Conservation (phyloP, 2,329 filamentous ascomycete genomes). For the Fusarium drepaniforme region DNA sequence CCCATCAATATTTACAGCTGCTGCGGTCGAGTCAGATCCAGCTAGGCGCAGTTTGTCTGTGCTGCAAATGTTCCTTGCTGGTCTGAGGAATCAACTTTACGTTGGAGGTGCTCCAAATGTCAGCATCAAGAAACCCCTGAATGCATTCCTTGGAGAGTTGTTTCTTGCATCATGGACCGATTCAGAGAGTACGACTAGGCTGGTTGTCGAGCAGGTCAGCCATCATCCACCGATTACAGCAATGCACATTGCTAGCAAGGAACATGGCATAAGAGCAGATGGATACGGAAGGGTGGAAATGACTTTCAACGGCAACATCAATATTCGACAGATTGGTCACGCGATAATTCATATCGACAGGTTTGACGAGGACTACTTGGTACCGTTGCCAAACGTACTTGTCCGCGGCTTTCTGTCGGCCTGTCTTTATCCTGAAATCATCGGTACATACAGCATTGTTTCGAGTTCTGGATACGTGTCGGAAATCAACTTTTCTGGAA, state of each 20-base stretch:
- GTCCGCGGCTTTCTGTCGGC: slow-evolving; percentile 62
- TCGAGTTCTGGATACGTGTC: slow-evolving; percentile 59
- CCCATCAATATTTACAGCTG: slow-evolving; percentile 60
- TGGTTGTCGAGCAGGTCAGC: slow-evolving; percentile 61
- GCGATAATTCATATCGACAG: slow-evolving; percentile 62
- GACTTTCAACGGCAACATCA: slow-evolving; percentile 62
- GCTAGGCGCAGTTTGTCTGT: slow-evolving; percentile 60
- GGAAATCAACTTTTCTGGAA: slow-evolving; percentile 61
- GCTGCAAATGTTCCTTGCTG: slow-evolving; percentile 60
- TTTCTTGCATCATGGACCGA: slow-evolving; percentile 59
- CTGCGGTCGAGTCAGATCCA: slow-evolving; percentile 57
- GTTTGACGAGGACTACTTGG: slow-evolving; percentile 61
- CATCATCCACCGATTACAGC: slow-evolving; percentile 67
- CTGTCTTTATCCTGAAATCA: slow-evolving; percentile 62
- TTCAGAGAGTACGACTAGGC: slow-evolving; percentile 42
- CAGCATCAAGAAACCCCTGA: slow-evolving; percentile 66
- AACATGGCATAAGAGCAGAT: slow-evolving; percentile 59
- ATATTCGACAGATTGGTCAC: slow-evolving; percentile 64
- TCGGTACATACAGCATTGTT: slow-evolving; percentile 58
- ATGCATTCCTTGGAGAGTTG: slow-evolving; percentile 65
- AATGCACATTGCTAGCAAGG: slow-evolving; percentile 59
- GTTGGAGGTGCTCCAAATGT: slow-evolving; percentile 58
- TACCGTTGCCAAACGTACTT: slow-evolving; percentile 62
- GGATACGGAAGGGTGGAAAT: slow-evolving; percentile 66
- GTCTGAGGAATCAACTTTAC: slow-evolving; percentile 61